phyloP scores from a whole-genome alignment of 495 filamentous ascomycete species.

The Talaromyces proteolyticus region DNA sequence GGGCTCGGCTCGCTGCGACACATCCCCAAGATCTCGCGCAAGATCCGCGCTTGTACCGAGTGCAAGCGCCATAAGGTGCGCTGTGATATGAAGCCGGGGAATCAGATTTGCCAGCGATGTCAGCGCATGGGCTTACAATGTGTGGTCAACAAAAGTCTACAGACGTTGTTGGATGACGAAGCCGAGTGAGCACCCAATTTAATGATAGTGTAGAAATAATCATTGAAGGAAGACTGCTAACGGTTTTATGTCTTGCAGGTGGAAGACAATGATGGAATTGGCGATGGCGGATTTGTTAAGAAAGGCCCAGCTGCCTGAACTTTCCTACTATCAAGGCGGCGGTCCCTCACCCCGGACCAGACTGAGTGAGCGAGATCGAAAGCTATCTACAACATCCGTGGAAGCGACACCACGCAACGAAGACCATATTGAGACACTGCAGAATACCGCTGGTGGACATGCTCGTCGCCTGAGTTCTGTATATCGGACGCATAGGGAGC shows the following conservation, averaged over 20 bases:
- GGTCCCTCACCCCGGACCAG: conserved; percentile 26
- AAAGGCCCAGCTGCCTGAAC: conserved; percentile 37
- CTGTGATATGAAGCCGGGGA: conserved; percentile 44
- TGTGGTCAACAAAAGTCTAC: conserved; percentile 49
- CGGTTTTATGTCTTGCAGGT: conserved; percentile 16
- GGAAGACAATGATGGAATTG: conserved; percentile 41
- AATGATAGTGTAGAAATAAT: too few relatives aligned
- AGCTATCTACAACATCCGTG: conserved; percentile 33
- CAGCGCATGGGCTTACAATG: conserved; percentile 45
- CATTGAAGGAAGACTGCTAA: too few relatives aligned
- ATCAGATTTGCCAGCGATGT: conserved; percentile 41
- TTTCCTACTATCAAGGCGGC: conserved; percentile 38
- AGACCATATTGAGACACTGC: not conserved
- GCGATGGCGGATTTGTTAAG: conserved; percentile 40
- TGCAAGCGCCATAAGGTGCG: conserved; percentile 49
- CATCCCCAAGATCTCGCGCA: conserved; percentile 49
- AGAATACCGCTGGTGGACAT: conserved; percentile 6
- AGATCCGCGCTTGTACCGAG: conserved; percentile 50
- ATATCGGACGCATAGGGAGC: conserved; percentile 13
- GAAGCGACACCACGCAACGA: conserved; percentile 15
- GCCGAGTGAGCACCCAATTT: conserved; percentile 41
- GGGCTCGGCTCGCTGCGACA: conserved; percentile 20
- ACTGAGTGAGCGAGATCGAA: conserved; percentile 21
- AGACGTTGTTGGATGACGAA: conserved; percentile 48
- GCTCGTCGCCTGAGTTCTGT: conserved; percentile 10